A percentile compares a stretch with the other conserved stretches of the same genome.
Conservation (phyloP, 1,284 basidiomycete genomes). For the Cerioporus squamosus region DNA sequence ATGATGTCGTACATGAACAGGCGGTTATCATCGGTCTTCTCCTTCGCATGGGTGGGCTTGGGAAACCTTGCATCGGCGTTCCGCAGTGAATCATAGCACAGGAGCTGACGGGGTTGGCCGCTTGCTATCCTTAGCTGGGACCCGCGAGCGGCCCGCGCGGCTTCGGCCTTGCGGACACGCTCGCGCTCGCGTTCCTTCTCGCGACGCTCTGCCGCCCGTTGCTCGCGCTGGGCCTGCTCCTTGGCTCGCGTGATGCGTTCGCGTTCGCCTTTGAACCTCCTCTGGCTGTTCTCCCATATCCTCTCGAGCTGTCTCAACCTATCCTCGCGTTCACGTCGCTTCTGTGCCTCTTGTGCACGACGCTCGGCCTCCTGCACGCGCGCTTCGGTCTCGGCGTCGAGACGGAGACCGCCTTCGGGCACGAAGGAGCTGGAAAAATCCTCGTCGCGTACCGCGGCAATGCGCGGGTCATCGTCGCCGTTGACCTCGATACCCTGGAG, state of each 20-base stretch:
- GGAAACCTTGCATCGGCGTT: constrained; percentile 25
- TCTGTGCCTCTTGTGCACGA: constrained; percentile 43
- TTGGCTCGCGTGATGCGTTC: constrained; percentile 39
- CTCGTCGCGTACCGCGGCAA: constrained; percentile 63
- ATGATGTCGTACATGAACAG: constrained; percentile 30
- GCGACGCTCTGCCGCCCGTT: constrained; percentile 32
- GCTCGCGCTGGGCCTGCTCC: constrained; percentile 40
- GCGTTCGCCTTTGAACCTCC: constrained; percentile 47
- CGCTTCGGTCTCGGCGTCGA: constrained; percentile 46
- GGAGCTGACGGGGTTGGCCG: constrained; percentile 29
- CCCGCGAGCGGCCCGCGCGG: constrained; percentile 34
- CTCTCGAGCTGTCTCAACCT: constrained; percentile 50
- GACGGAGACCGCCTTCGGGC: constrained; percentile 53
- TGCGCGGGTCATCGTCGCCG: constrained; percentile 62
- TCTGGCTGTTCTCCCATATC: constrained; percentile 56
- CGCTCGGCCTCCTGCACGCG: constrained; percentile 34
- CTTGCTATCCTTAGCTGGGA: constrained; percentile 28
- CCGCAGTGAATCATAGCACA: constrained; percentile 33
- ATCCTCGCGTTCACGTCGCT: constrained; percentile 44
- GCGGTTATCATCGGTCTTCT: constrained; percentile 16
- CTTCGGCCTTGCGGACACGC: constrained; percentile 33
- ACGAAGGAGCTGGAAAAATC: constrained; percentile 67
- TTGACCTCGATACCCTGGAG: constrained; percentile 64
- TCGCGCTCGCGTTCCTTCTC: constrained; percentile 37
- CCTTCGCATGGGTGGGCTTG: constrained; percentile 16